Base-by-base conservation (phyloP, 441 rosid species). In the Euphorbia schlechtendalii region DNA sequence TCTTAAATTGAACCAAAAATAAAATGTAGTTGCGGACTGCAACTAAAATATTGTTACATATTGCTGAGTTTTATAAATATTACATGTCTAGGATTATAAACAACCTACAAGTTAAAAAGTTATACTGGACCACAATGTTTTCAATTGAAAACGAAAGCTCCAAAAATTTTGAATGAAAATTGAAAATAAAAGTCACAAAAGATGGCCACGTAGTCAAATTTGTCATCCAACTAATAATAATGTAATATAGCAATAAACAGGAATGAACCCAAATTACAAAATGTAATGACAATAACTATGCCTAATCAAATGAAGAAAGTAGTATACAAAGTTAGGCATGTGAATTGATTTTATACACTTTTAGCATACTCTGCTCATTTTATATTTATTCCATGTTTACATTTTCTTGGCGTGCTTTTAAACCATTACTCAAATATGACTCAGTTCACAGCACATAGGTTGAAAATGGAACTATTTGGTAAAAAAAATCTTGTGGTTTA, bases 301-400 rank as follows among this genome's bases (percentile, higher is more conserved):
- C 45, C 54, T 30, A 3, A 32, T 53, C 63, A 59, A 68, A 65
- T 8, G 13, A 55, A 49, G 61, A 48, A 65, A 65, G 24, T 3
- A 2, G 21, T 21, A 12, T 6, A 48, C 14, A 25, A 24, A 22
- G 51, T 5, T 49, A 55, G 41, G 41, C 73, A 56, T 55, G 4
- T 13, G 1, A 38, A 24, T 8, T 56, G 43, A 38, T 45, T 22
- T 48, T 34, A 43, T 14, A 65, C 56, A 8, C 24, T 30, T 49
- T 53, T 41, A 10, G 36, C 14, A 21, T 20, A 1, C 13, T 17
- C 18, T 55, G 13, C 38, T 46, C 18, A 2, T 28, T 59, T 20
- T 28, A 28, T 61, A 1, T 0, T 48, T 28, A 13, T 28, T 0
- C 55, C 4, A 12, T 66, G 59, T 20, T 36, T 60, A 11, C 20